A percentile compares a stretch with the other conserved stretches of the same genome.
Conservation (phyloP, 106 monocot species). For the Allium cepa region DNA sequence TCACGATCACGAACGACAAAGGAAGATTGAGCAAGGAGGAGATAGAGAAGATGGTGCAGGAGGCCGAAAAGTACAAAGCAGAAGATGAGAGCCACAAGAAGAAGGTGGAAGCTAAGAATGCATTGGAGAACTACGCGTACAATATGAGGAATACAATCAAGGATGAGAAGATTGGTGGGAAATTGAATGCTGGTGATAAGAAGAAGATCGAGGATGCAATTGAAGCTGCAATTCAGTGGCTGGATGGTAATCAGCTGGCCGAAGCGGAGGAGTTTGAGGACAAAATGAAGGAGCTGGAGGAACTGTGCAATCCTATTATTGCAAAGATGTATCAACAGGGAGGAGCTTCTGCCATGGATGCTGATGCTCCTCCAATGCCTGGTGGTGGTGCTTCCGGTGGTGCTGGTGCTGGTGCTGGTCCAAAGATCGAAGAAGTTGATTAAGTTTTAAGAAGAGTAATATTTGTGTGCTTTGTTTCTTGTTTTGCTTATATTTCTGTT, state of each 20-base stretch:
- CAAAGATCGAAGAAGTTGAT: slow-evolving; percentile 36
- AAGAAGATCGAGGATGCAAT: slow-evolving; percentile 13
- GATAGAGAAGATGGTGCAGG: neutral
- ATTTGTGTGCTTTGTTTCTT: no score
- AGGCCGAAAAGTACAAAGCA: neutral
- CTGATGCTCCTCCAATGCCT: slow-evolving; percentile 11
- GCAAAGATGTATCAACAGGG: slow-evolving; percentile 37
- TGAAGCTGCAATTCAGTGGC: no score
- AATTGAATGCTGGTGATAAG: slow-evolving; percentile 34
- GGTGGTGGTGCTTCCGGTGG: slow-evolving; percentile 5
- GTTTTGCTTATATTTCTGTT: no score
- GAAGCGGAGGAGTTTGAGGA: slow-evolving; percentile 19
- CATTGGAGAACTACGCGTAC: neutral
- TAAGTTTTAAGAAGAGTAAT: neutral
- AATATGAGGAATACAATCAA: no score
- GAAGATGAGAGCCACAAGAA: neutral
- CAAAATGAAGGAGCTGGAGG: slow-evolving; percentile 42
- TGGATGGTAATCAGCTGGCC: no score
- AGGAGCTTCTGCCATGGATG: slow-evolving; percentile 11
- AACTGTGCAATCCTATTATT: slow-evolving; percentile 40
- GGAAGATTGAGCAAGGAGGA: slow-evolving; percentile 37
- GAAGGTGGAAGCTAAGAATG: slow-evolving; percentile 3
- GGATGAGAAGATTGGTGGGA: slow-evolving; percentile 41
- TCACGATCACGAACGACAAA: slow-evolving; percentile 33
- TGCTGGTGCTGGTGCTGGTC: slow-evolving; percentile 17